Base-by-base conservation (phyloP, 2,329 filamentous ascomycete genomes). In the Ceratocystis albifundus region DNA sequence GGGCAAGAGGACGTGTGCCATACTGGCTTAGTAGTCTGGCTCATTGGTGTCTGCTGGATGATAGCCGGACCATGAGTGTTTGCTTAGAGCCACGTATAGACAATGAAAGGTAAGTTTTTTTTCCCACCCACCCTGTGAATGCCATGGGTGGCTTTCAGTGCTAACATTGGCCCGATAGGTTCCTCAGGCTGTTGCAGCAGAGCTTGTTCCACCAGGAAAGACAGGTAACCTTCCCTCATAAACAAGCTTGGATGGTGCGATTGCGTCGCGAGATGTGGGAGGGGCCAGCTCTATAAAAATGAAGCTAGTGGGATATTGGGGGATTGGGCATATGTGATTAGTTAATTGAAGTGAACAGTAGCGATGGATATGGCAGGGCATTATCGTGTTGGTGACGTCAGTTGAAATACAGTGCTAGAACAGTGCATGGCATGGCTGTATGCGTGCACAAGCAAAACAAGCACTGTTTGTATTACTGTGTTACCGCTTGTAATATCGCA, bases 81-180 rank as follows among this genome's bases (percentile, higher is more conserved):
- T 87, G 90, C 73, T 76, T 97, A 71, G 94, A 99, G 77, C 94
- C 94, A 2, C 83, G 94, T 73, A 82, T 97, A 12, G 94, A 99
- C 74, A 97, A 99, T 74, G 78, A 81, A 66, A 92, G 89, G 93
- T 96, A 75, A 76, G 86, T 69, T 59, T 17, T 48, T 15, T 17
- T 4, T n/a, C n/a, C n/a, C n/a, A n/a, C n/a, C 41, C 5, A 15
- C 50, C 8, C 28, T 41, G 20, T 6, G 7, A 44, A 36, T 12
- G 59, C 10, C 12, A 22, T 6, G 1, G n/a, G 22, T 17, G 8
- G 28, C 28, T 10, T 45, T 17, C 12, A 28, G 30, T 61, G 46
- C 64, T 65, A 61, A 65, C 55, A 0, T 25, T 36, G 17, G 41
- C 2, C n/a, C 12, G 10, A n/a, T 1, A 77, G 75, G 25, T 76